Conservation (phyloP, 2,329 filamentous ascomycete species). For the Colletotrichum brevisporum region DNA sequence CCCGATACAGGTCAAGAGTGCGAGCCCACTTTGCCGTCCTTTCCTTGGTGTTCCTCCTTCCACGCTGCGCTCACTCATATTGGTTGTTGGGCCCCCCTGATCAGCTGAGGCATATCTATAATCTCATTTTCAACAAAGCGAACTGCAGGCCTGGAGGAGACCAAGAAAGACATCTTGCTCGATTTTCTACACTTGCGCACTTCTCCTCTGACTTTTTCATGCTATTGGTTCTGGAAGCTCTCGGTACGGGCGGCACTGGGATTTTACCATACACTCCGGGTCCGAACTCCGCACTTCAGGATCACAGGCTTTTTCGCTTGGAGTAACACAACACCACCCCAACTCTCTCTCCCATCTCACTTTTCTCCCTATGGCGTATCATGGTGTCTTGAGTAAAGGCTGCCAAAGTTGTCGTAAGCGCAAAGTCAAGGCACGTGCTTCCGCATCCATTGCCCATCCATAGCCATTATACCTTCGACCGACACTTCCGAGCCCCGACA, state of each 20-base stretch:
- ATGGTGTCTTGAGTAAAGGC: constrained; percentile 45
- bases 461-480: too few species aligned
- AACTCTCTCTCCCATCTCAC: not conserved
- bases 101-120: not conserved
- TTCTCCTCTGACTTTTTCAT: not conserved
- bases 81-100: too few species aligned
- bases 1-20: constrained; percentile 37
- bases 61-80: too few species aligned
- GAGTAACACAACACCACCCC: not conserved
- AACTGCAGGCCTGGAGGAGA: too few species aligned
- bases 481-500: too few species aligned
- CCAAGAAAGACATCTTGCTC: too few species aligned
- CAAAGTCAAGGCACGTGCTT: constrained; percentile 45
- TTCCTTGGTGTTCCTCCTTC: not conserved
- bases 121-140: not conserved
- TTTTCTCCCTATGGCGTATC: constrained; percentile 42
- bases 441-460: too few species aligned
- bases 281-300: not conserved
- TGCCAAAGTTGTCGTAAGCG: constrained; percentile 47
- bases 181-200: too few species aligned
- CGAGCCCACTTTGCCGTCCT: constrained; percentile 31
- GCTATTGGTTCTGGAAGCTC: too few species aligned
- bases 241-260: not conserved
- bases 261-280: not conserved
- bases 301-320: not conserved